Base-by-base conservation (phyloP, 257 asterid genomes). In the Scutellaria barbata region DNA sequence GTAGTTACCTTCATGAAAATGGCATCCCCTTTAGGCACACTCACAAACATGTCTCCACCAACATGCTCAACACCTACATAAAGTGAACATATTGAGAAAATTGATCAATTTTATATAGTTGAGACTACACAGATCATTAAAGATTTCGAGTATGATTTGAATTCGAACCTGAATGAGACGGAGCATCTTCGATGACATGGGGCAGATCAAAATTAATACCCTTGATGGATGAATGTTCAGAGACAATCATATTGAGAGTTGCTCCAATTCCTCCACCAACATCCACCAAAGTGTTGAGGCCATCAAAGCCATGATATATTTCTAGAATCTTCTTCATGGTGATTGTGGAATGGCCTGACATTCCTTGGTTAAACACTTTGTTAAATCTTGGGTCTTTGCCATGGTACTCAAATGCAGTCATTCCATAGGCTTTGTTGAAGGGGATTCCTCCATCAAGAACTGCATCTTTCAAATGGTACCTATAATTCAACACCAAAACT, bases 241-340 rank as follows among this genome's bases (percentile, higher is more conserved):
- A 76, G 25, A 88, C 56, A 45, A 94, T 94, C 95, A 86, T 87
- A 39, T 66, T 83, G 7, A 94, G 85, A 0, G 96, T 85, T 6
- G 95, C 95, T 9, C 98, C 98, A 0, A 75, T 86, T 17, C 97
- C 97, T 25, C 98, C 98, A 18, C 97, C 98, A 46, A 94, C 97
- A 70, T 94, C 98, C n/a, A 91, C 97, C 43, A 94, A 78, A 7
- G 92, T 80, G 0, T 74, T 73, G 11, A 94, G 83, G 25, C 93
- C 93, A 22, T 82, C 84, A 41, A 94, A 94, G 0, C 98, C 97
- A 0, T 74, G 45, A 68, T 94, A 94, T 0, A 66, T 83, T 1
- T 89, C 88, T 0, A 94, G 87, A 68, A 94, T 81, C 73, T 84
- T 89, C 80, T 86, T 91, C 92, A 91, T 87, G 11, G 87, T 58